These are phyloP conservation scores for Blastobotrys peoriensis DNA, from an alignment of 805 yeast species.

Conservation along the genomic window DNA sequence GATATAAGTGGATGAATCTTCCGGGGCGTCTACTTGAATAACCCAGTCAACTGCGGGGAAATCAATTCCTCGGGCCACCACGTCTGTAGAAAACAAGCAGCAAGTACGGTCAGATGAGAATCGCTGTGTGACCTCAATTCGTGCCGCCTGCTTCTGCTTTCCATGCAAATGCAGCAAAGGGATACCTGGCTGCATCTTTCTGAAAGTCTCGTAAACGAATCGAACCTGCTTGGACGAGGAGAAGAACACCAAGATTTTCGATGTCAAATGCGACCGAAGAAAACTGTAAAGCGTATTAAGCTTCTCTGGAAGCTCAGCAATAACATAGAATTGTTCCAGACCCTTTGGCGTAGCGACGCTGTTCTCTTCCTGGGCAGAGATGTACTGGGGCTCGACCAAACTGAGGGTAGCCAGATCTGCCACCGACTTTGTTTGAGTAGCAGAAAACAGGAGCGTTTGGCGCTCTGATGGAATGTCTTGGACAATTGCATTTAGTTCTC, in stretches of 20 bases:
- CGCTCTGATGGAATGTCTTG: slow-evolving; percentile 71
- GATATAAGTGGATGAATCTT: slow-evolving; percentile 80
- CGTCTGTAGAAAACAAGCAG: slow-evolving; percentile 83
- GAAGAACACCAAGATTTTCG: slow-evolving; percentile 74
- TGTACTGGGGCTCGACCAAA: slow-evolving; percentile 54
- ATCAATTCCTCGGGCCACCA: slow-evolving; percentile 88
- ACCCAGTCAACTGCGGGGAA: slow-evolving; percentile 95
- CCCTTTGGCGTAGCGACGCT: slow-evolving; percentile 65
- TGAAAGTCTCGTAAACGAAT: slow-evolving; percentile 77
- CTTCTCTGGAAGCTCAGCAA: slow-evolving; percentile 69
- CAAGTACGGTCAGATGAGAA: slow-evolving; percentile 74
- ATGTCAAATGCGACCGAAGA: slow-evolving; percentile 72
- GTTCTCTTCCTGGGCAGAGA: slow-evolving; percentile 41
- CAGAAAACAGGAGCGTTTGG: slow-evolving; percentile 81
- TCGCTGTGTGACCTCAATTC: slow-evolving; percentile 74
- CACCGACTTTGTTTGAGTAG: slow-evolving; percentile 82
- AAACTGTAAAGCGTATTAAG: slow-evolving; percentile 82
- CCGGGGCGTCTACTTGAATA: slow-evolving; percentile 88
- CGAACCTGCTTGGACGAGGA: slow-evolving; percentile 90
- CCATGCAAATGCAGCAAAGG: slow-evolving; percentile 82
- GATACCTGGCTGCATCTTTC: slow-evolving; percentile 88
- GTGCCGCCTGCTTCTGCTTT: slow-evolving; percentile 81
- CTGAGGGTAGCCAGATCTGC: slow-evolving; percentile 78
- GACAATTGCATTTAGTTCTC: slow-evolving; percentile 73
- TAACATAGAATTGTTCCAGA: slow-evolving; percentile 76